These are phyloP conservation scores for Pulveroboletus frians DNA, from an alignment of 768 basidiomycete genomes.

Conservation along the genomic window DNA sequence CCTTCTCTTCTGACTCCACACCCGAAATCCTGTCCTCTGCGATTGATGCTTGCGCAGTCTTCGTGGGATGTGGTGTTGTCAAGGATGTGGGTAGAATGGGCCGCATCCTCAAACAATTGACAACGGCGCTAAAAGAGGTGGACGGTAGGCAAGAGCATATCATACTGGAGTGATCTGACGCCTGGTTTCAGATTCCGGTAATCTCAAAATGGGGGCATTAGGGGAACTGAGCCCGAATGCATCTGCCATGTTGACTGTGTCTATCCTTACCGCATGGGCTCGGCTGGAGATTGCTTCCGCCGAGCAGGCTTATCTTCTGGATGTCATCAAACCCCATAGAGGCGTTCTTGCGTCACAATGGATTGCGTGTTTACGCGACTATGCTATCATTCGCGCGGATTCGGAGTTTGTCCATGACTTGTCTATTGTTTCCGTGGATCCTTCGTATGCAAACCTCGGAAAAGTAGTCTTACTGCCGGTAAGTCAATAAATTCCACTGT, in stretches of 20 bases:
- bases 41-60: conserved; percentile 89
- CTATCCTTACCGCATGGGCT: conserved; percentile 93
- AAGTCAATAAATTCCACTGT: conserved; percentile 27
- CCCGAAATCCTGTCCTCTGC: conserved; percentile 93
- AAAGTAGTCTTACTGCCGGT: conserved; percentile 90
- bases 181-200: conserved; percentile 62
- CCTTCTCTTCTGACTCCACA: conserved; percentile 91
- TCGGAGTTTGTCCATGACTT: conserved; percentile 80
- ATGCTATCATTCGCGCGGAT: conserved; percentile 84
- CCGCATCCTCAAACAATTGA: conserved; percentile 84
- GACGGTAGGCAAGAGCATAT: conserved; percentile 50
- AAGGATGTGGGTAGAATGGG: conserved; percentile 91
- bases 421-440: conserved; percentile 69
- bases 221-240: conserved; percentile 90
- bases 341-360: conserved; percentile 73
- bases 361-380: conserved; percentile 86
- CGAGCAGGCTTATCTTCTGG: conserved; percentile 67
- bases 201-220: conserved; percentile 80
- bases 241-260: conserved; percentile 89
- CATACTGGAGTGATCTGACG: conserved; percentile 5
- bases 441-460: conserved; percentile 82
- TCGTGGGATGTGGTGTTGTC: conserved; percentile 92
- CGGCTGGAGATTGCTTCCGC: conserved; percentile 77
- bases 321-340: conserved; percentile 80
- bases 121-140: conserved; percentile 82